phyloP scores from a whole-genome alignment of 305 asterid species.

The Solanum hybrid region DNA sequence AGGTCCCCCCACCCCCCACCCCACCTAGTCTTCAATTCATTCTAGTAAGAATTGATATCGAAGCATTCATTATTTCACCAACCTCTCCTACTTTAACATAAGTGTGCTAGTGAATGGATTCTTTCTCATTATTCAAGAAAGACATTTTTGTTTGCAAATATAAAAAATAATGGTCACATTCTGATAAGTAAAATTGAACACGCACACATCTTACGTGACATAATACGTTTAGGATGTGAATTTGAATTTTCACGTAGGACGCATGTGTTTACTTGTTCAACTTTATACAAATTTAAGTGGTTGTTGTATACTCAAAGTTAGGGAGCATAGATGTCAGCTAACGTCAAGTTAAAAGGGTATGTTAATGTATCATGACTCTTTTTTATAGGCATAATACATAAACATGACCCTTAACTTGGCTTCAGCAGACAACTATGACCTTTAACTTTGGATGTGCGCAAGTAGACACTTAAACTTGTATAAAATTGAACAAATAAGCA shows the following conservation, averaged over 20 bases:
- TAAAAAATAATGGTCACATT: neutral
- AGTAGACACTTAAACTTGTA: neutral
- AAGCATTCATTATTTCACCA: constrained; percentile 27
- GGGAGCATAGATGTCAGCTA: neutral
- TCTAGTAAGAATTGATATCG: constrained; percentile 16
- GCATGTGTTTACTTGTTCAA: neutral
- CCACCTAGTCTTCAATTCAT: neutral
- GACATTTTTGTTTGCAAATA: neutral
- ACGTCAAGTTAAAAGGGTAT: neutral
- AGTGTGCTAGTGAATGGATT: neutral
- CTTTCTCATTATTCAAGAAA: neutral
- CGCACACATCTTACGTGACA: neutral
- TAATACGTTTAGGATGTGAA: neutral
- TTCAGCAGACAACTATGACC: neutral
- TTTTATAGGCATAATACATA: neutral
- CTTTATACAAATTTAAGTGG: neutral
- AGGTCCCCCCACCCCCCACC: neutral
- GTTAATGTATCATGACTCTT: neutral
- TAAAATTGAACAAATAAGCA: too few species aligned
- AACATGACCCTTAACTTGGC: neutral
- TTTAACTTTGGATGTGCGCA: neutral
- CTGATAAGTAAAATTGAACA: neutral
- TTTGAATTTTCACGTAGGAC: too few species aligned
- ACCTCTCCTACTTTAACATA: neutral
- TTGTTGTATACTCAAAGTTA: neutral